A percentile compares a stretch with the other conserved stretches of the same genome.
These are phyloP conservation scores for Porcisia hertigi DNA, from an alignment of 208 protist genomes.

Conservation along the genomic window DNA sequence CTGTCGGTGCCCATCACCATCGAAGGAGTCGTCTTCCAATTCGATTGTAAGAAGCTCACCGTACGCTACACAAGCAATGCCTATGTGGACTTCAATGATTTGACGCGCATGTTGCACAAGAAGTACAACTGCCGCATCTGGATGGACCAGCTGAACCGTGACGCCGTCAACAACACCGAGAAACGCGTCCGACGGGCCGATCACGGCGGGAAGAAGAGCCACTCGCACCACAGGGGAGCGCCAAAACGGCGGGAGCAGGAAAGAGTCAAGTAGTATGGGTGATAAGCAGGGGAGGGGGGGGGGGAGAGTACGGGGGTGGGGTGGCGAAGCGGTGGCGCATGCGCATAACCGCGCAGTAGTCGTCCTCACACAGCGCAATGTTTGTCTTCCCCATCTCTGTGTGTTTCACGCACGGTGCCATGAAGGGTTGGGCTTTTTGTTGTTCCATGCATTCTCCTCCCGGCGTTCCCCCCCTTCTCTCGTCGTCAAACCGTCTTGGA, in stretches of 20 bases:
- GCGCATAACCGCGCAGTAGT: background rate
- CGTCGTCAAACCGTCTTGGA: background rate
- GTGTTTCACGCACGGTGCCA: background rate
- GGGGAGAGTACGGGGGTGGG: background rate
- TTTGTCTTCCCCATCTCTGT: background rate
- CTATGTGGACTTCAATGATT: conserved; percentile 82
- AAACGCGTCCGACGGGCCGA: conserved; percentile 19
- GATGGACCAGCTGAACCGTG: conserved; percentile 90
- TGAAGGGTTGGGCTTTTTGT: background rate
- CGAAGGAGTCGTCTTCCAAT: conserved; percentile 81
- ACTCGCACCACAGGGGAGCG: conserved; percentile 10
- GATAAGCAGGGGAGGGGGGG: background rate
- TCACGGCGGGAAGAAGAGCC: conserved; percentile 17
- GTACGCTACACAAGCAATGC: conserved; percentile 76
- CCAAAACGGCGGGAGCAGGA: conserved; percentile 19
- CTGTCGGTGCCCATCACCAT: conserved; percentile 68
- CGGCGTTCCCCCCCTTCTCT: background rate
- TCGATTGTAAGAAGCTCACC: conserved; percentile 90
- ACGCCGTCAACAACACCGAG: conserved; percentile 32
- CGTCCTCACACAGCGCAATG: too few relatives aligned
- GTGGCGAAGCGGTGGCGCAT: background rate
- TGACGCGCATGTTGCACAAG: conserved; percentile 73
- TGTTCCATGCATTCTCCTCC: background rate
- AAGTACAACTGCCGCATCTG: conserved; percentile 89
- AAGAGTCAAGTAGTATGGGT: background rate